These are phyloP conservation scores for Penicillium verrucosum DNA, from an alignment of 2,329 filamentous ascomycete genomes.

Conservation along the genomic window DNA sequence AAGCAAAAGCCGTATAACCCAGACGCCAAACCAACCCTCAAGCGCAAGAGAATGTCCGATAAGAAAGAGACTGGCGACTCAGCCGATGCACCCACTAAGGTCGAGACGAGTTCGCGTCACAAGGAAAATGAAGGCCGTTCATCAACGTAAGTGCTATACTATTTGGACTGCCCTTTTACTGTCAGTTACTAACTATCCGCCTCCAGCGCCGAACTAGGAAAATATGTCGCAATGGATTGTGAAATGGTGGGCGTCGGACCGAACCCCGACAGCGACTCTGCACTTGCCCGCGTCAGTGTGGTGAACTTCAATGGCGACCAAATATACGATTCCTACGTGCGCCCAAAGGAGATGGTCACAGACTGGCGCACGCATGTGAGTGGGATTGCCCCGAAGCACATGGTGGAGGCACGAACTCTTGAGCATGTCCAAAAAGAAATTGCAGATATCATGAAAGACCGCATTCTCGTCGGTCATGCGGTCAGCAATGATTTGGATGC, in stretches of 20 bases:
- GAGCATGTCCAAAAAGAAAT: constrained; percentile 73
- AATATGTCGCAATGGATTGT: constrained; percentile 91
- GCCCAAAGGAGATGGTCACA: constrained; percentile 71
- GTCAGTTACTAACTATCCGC: constrained; percentile 27
- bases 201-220: constrained; percentile 67
- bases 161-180: background rate
- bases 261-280: constrained; percentile 63
- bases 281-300: constrained; percentile 79
- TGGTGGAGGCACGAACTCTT: constrained; percentile 68
- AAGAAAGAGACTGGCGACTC: constrained; percentile 32
- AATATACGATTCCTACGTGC: constrained; percentile 90
- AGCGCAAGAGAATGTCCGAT: constrained; percentile 36
- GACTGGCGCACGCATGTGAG: constrained; percentile 89
- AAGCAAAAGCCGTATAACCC: constrained; percentile 21
- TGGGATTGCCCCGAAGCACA: constrained; percentile 71
- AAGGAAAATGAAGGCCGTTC: constrained; percentile 64
- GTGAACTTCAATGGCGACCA: constrained; percentile 93
- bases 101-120: constrained; percentile 39
- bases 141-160: constrained; percentile 34
- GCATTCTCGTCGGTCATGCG: constrained; percentile 80
- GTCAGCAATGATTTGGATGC: constrained; percentile 73
- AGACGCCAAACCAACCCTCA: constrained; percentile 15
- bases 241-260: constrained; percentile 89
- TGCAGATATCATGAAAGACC: constrained; percentile 63
- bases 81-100: constrained; percentile 51